A percentile compares a stretch with the other conserved stretches of the same genome.
phyloP scores from a whole-genome alignment of 306 rosid species.

The Fagus crenata region DNA sequence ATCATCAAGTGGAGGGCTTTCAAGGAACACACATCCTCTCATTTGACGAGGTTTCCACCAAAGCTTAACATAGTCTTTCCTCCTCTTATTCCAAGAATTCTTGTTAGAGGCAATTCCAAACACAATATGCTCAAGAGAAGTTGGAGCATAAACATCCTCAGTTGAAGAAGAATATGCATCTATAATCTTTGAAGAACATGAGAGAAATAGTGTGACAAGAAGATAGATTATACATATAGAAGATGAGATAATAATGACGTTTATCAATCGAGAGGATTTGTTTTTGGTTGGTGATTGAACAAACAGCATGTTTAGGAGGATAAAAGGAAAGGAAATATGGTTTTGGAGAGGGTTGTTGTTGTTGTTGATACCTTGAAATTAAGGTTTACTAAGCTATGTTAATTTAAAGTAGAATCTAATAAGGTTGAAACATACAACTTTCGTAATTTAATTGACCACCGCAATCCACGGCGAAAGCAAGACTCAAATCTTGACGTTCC shows the following conservation, averaged over 20 bases:
- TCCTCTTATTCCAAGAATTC: conserved; percentile 57
- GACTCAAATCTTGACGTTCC: conserved; percentile 30
- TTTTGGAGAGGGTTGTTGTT: background rate
- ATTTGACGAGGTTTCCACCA: conserved; percentile 73
- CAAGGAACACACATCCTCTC: conserved; percentile 77
- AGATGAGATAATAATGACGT: conserved; percentile 47
- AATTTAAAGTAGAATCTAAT: background rate
- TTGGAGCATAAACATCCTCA: conserved; percentile 32
- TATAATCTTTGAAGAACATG: conserved; percentile 30
- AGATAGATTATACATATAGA: conserved; percentile 56
- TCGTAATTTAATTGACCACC: conserved; percentile 24
- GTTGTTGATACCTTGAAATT: background rate
- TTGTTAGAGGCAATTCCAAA: conserved; percentile 78
- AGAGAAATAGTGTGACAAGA: conserved; percentile 41
- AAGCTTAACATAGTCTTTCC: conserved; percentile 56
- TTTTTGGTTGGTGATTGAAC: conserved; percentile 44
- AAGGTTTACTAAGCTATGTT: too few relatives aligned
- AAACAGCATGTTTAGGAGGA: conserved; percentile 46
- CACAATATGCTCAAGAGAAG: conserved; percentile 66
- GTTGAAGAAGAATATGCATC: conserved; percentile 18
- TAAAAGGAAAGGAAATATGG: conserved; percentile 1
- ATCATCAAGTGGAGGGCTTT: conserved; percentile 40
- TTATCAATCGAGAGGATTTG: conserved; percentile 34
- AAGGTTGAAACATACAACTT: background rate
- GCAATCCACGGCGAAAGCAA: conserved; percentile 37